phyloP scores from a whole-genome alignment of 176 grass and related monocot species.

The Alopecurus myosuroides region DNA sequence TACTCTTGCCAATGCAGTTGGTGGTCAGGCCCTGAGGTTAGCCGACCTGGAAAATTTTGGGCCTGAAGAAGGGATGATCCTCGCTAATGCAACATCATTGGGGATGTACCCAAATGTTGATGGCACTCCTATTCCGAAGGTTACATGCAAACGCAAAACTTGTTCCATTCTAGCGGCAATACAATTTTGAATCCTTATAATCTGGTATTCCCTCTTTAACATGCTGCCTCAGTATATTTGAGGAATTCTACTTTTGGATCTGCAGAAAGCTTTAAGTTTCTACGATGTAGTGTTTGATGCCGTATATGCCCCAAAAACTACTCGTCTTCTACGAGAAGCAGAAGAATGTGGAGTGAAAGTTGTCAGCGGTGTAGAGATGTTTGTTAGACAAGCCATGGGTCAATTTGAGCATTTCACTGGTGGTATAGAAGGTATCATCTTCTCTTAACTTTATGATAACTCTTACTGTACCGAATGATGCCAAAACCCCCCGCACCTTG shows the following conservation, averaged over 20 bases:
- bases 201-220: slow-evolving; percentile 9
- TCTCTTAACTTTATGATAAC: slow-evolving; percentile 1
- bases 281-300: slow-evolving; percentile 91
- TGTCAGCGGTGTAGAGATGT: slow-evolving; percentile 98
- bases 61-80: slow-evolving; percentile 86
- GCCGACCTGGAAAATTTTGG: slow-evolving; percentile 77
- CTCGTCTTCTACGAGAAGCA: slow-evolving; percentile 86
- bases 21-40: slow-evolving; percentile 67
- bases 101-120: slow-evolving; percentile 94
- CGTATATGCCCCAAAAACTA: slow-evolving; percentile 85
- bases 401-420: slow-evolving; percentile 88
- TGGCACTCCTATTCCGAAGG: slow-evolving; percentile 84
- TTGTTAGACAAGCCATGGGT: slow-evolving; percentile 81
- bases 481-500: not conserved
- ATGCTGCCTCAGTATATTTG: not conserved
- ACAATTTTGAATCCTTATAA: not conserved
- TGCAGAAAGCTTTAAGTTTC: slow-evolving; percentile 71
- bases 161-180: slow-evolving; percentile 9
- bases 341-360: slow-evolving; percentile 61
- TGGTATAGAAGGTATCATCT: slow-evolving; percentile 62
- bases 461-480: not conserved
- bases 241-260: slow-evolving; percentile 19
- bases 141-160: not conserved
- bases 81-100: slow-evolving; percentile 94
- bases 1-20: slow-evolving; percentile 67